These are phyloP conservation scores for Pythium guiyangense DNA, from an alignment of 352 stramenopile species.

Conservation along the genomic window DNA sequence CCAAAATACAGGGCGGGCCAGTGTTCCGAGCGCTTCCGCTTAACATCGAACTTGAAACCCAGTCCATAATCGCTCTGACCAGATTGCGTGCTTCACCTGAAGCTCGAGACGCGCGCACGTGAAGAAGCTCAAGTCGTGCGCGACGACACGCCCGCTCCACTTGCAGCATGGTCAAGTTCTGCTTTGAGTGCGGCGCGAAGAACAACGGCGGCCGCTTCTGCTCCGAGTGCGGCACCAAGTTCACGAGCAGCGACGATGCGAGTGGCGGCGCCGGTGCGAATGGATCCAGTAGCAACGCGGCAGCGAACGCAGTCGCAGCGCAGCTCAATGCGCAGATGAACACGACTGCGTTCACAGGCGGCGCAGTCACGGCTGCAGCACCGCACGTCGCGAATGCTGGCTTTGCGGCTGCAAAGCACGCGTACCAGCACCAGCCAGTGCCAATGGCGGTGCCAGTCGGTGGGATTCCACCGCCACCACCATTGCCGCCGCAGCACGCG, in stretches of 20 bases:
- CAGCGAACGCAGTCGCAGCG: conserved; percentile 13
- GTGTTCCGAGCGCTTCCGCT: no score
- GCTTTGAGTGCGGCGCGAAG: conserved; percentile 48
- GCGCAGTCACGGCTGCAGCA: conserved; percentile 2
- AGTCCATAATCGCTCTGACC: no score
- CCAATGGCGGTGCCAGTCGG: conserved; percentile 15
- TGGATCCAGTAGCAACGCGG: not conserved
- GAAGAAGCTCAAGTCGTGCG: no score
- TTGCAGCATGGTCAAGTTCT: conserved; percentile 51
- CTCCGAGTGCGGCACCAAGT: conserved; percentile 52
- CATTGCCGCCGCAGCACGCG: not conserved
- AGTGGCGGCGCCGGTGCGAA: not conserved
- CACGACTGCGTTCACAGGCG: conserved; percentile 10
- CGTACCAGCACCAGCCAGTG: not conserved
- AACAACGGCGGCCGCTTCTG: conserved; percentile 57
- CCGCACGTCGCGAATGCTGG: conserved; percentile 9
- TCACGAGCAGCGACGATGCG: conserved; percentile 21
- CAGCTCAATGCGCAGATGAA: conserved; percentile 10
- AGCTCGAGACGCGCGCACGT: no score
- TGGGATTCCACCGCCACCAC: not conserved
- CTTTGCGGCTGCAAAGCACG: conserved; percentile 2
- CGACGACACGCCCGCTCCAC: no score
- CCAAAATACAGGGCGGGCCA: no score
- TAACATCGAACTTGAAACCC: no score
- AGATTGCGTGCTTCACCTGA: no score